Base-by-base conservation (phyloP, 2,329 filamentous ascomycete genomes). In the Aspergillus ochraceus region DNA sequence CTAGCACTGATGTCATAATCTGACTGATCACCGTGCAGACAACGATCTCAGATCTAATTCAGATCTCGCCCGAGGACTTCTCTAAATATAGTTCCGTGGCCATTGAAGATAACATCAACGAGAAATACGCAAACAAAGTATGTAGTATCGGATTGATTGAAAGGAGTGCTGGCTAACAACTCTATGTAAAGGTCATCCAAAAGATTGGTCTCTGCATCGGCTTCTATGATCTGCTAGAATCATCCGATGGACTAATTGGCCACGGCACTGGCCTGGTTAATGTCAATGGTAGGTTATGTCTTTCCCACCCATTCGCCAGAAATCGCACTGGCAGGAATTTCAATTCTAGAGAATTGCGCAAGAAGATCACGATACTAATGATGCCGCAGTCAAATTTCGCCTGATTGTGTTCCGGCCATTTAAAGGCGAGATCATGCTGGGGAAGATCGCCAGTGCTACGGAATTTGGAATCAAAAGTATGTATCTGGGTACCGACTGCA, bases 41-140 rank as follows among this genome's bases (percentile, higher is more conserved):
- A 49, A 97, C 95, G 67, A 88, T 99, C 69, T 89, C 92, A 68
- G 95, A 99, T 81, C 84, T 99, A 68, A 92, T 99, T 67, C 91
- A 96, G 78, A 96, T 99, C 78, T 84, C 86, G 32, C 95, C 95
- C 1, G 86, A 91, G 70, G 91, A 97, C 73, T 97, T 98, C 73
- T 85, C 88, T 62, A 95, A 95, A 76, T 77, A 78, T 65, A 96
- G 91, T 71, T 85, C 87, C 32, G 85, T 92, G 64, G 92, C 92
- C 1, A 91, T 99, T 64, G 92, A 97, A 77, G 93, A 99, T 79
- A 95, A 95, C 70, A 95, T 99, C 79, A 98, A 99, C 75, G 84
- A 88, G 64, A 99, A 99, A 79, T 99, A 97, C 77, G 88, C 94
- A 60, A 97, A 99, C 79, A 95, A 94, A 78, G 89, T 91, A 54